These are phyloP conservation scores for Phialophora expanda DNA, from an alignment of 2,329 filamentous ascomycete genomes.

Conservation along the genomic window DNA sequence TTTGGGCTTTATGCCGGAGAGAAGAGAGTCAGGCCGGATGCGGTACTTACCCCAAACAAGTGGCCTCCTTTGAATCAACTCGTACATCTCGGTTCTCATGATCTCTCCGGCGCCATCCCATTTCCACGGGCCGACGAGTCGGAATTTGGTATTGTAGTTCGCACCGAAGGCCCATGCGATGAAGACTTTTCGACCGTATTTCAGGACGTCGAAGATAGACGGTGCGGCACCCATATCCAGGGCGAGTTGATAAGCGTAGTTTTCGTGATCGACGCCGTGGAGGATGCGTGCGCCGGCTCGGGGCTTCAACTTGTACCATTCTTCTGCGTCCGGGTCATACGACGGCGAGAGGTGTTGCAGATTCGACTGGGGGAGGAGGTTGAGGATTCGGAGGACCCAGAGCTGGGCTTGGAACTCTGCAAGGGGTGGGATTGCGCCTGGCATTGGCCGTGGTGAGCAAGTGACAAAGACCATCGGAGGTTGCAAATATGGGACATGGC, in stretches of 20 bases:
- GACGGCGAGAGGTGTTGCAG: constrained; percentile 2
- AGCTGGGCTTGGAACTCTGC: constrained; percentile 24
- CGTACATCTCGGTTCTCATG: constrained; percentile 17
- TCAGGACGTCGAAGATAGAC: constrained; percentile 7
- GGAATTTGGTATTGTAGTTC: constrained; percentile 23
- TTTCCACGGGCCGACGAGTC: constrained; percentile 17
- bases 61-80: constrained; percentile 5
- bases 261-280: constrained; percentile 21
- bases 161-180: constrained; percentile 16
- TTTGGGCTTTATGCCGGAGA: neutral
- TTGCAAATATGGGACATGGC: neutral
- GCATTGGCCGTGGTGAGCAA: neutral
- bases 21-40: neutral
- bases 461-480: neutral
- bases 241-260: constrained; percentile 23
- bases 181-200: constrained; percentile 9
- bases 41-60: constrained; percentile 15
- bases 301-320: constrained; percentile 18
- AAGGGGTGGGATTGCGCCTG: constrained; percentile 20
- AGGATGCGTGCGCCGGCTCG: constrained; percentile 8
- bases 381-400: constrained; percentile 18
- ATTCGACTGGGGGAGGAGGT: constrained; percentile 14
- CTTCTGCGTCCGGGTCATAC: constrained; percentile 11
- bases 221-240: constrained; percentile 20
- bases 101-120: constrained; percentile 16